phyloP scores from a whole-genome alignment of 2,329 filamentous ascomycete genomes.

The Aspergillus tamarii region DNA sequence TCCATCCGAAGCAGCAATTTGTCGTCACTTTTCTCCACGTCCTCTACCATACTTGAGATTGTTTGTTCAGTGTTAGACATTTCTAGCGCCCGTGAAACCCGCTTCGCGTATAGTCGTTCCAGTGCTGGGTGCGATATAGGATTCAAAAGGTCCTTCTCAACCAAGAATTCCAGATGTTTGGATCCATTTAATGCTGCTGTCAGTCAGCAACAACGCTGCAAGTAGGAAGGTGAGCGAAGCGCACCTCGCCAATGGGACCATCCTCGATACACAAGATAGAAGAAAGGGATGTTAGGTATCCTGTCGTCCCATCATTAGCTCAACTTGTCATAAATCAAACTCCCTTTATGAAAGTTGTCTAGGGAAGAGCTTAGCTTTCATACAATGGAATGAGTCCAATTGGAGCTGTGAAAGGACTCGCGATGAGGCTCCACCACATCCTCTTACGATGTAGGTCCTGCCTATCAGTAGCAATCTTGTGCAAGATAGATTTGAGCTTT shows the following conservation, averaged over 20 bases:
- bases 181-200: constrained; percentile 73
- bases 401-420: constrained; percentile 81
- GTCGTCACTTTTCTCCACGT: constrained; percentile 47
- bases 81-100: constrained; percentile 38
- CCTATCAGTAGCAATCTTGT: constrained; percentile 75
- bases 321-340: not conserved
- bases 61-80: constrained; percentile 32
- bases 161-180: constrained; percentile 79
- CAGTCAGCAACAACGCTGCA: constrained; percentile 22
- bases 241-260: constrained; percentile 83
- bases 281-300: constrained; percentile 93
- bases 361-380: constrained; percentile 36
- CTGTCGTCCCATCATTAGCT: constrained; percentile 47
- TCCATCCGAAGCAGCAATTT: constrained; percentile 48
- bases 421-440: constrained; percentile 78
- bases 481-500: constrained; percentile 67
- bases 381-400: constrained; percentile 85
- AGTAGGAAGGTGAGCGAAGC: constrained; percentile 22
- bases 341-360: not conserved
- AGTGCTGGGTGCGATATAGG: constrained; percentile 69
- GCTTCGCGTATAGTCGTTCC: constrained; percentile 70
- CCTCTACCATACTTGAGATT: constrained; percentile 34
- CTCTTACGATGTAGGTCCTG: constrained; percentile 75
- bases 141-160: constrained; percentile 71
- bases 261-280: constrained; percentile 86